phyloP scores from a whole-genome alignment of 345 rosid species.

The Pistacia atlantica region DNA sequence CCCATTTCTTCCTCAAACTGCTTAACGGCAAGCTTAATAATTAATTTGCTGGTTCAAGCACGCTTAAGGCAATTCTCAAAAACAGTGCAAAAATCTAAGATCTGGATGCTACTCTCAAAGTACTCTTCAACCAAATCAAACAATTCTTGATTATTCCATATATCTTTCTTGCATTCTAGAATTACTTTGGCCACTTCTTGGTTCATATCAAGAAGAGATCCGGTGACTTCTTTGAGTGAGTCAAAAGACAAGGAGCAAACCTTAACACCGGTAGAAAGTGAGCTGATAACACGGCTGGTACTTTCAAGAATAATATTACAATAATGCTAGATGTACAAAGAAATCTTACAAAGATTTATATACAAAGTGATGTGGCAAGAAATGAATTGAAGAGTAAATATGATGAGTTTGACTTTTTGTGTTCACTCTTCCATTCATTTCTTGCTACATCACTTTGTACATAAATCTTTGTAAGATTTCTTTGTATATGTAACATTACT shows the following conservation, averaged over 20 bases:
- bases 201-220: constrained; percentile 74
- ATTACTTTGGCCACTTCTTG: constrained; percentile 84
- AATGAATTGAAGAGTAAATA: too few relatives aligned
- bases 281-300: too few relatives aligned
- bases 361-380: too few relatives aligned
- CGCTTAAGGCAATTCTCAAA: constrained; percentile 68
- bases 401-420: too few relatives aligned
- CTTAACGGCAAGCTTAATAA: constrained; percentile 62
- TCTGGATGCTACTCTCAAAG: constrained; percentile 62
- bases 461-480: too few relatives aligned
- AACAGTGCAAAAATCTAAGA: constrained; percentile 76
- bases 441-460: too few relatives aligned
- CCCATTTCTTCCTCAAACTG: constrained; percentile 56
- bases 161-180: constrained; percentile 63
- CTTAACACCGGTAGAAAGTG: too few relatives aligned
- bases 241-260: constrained; percentile 17
- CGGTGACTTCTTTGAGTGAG: constrained; percentile 70
- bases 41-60: constrained; percentile 63
- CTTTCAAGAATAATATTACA: too few relatives aligned
- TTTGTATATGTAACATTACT: too few relatives aligned
- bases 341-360: too few relatives aligned
- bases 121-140: constrained; percentile 64
- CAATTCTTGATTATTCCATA: constrained; percentile 70
- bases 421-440: too few relatives aligned
- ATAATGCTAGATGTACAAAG: too few relatives aligned